These are phyloP conservation scores for Passalora sequoiae DNA, from an alignment of 2,329 filamentous ascomycete genomes.

Conservation along the genomic window DNA sequence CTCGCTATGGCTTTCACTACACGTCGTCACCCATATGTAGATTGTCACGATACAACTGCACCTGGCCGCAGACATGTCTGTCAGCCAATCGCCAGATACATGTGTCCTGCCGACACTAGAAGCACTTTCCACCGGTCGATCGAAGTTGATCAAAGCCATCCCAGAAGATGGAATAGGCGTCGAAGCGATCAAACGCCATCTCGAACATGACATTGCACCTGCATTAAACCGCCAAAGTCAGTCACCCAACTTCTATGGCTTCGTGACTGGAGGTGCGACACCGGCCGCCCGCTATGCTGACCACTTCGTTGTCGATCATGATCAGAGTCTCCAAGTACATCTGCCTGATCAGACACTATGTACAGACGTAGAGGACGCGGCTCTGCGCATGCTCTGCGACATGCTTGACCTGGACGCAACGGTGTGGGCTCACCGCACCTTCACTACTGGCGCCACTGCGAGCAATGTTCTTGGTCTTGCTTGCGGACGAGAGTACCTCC, in stretches of 20 bases:
- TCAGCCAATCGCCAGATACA: no score
- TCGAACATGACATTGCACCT: slow-evolving; percentile 43
- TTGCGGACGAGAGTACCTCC: slow-evolving; percentile 64
- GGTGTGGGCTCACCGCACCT: slow-evolving; percentile 67
- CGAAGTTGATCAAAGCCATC: slow-evolving; percentile 35
- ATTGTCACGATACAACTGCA: no score
- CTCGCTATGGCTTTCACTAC: no score
- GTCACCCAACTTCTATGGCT: slow-evolving; percentile 73
- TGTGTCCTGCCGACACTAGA: slow-evolving; percentile 34
- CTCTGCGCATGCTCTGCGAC: slow-evolving; percentile 63
- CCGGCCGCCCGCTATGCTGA: slow-evolving; percentile 78
- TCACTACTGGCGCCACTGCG: slow-evolving; percentile 68
- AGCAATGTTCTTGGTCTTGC: slow-evolving; percentile 62
- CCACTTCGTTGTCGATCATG: slow-evolving; percentile 71
- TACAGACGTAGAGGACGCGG: slow-evolving; percentile 69
- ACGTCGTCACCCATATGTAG: no score
- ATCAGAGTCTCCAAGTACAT: slow-evolving; percentile 83
- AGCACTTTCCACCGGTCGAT: slow-evolving; percentile 30
- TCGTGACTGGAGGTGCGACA: slow-evolving; percentile 77
- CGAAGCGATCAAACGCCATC: slow-evolving; percentile 39
- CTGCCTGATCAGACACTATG: slow-evolving; percentile 68
- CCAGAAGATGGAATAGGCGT: slow-evolving; percentile 41
- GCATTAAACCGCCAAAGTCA: slow-evolving; percentile 60
- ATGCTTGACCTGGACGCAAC: slow-evolving; percentile 56
- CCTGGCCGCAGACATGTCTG: no score